These are phyloP conservation scores for Vaccinium darrowii DNA, from an alignment of 148 eudicot species.

Conservation along the genomic window DNA sequence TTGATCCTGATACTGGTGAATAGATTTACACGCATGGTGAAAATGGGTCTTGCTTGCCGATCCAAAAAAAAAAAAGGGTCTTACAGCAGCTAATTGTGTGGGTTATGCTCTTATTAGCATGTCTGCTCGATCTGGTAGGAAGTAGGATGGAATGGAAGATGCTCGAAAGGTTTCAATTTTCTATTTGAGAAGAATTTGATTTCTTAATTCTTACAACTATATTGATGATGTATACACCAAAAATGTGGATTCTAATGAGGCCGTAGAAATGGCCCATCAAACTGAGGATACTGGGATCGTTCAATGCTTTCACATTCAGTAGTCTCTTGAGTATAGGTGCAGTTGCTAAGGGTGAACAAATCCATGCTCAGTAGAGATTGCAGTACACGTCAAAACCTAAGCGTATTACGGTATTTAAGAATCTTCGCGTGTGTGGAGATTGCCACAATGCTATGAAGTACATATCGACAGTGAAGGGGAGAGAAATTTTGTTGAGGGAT, in stretches of 20 bases:
- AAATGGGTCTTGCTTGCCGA: too few relatives aligned
- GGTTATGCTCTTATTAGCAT: slow-evolving; percentile 58
- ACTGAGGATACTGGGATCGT: slow-evolving; percentile 26
- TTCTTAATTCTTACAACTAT: slow-evolving; percentile 34
- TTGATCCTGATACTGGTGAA: too few relatives aligned
- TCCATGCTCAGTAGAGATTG: slow-evolving; percentile 39
- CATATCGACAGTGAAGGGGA: slow-evolving; percentile 43
- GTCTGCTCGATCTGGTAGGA: slow-evolving; percentile 48
- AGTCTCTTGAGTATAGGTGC: slow-evolving; percentile 67
- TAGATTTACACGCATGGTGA: too few relatives aligned
- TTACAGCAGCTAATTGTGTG: neutral
- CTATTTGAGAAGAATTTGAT: slow-evolving; percentile 56
- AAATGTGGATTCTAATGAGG: slow-evolving; percentile 29
- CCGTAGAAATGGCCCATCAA: slow-evolving; percentile 38
- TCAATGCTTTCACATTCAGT: slow-evolving; percentile 52
- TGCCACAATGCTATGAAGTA: slow-evolving; percentile 69
- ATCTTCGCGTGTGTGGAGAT: slow-evolving; percentile 59
- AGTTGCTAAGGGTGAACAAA: slow-evolving; percentile 58
- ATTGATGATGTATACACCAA: slow-evolving; percentile 49
- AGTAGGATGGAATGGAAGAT: slow-evolving; percentile 26
- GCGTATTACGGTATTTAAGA: slow-evolving; percentile 58
- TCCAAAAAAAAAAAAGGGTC: too few relatives aligned
- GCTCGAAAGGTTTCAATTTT: slow-evolving; percentile 57
- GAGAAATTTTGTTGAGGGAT: slow-evolving; percentile 63
- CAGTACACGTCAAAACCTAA: slow-evolving; percentile 35